A percentile compares a stretch with the other conserved stretches of the same genome.
These are phyloP conservation scores for Penicillium canariense DNA, from an alignment of 495 filamentous ascomycete genomes.

Conservation along the genomic window DNA sequence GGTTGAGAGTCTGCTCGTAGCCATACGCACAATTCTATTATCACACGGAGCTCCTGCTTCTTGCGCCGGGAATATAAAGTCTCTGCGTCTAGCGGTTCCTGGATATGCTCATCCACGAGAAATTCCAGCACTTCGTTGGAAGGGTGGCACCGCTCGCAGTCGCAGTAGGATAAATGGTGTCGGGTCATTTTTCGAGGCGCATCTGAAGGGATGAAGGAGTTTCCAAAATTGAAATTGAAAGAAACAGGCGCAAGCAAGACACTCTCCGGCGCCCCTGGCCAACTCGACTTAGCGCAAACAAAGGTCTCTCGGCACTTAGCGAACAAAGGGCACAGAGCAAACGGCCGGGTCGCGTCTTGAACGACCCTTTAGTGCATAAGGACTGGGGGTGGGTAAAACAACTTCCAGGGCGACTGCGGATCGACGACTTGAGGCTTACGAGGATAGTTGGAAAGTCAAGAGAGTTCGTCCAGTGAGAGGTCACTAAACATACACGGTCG, in stretches of 20 bases:
- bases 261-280: neutral
- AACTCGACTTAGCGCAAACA: neutral
- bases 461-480: neutral
- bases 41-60: neutral
- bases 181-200: neutral
- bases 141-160: conserved; percentile 1
- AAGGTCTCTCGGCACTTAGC: neutral
- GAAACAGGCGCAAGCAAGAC: neutral
- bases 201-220: neutral
- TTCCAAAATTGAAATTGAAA: neutral
- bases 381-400: neutral
- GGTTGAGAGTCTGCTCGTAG: neutral
- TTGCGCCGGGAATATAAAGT: neutral
- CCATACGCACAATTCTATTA: neutral
- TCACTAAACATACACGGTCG: too few species aligned
- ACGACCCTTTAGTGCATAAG: neutral
- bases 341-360: neutral
- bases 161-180: neutral
- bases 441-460: neutral
- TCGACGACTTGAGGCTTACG: neutral
- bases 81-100: neutral
- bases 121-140: neutral
- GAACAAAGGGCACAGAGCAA: neutral
- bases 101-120: neutral
- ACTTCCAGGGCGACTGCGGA: neutral